Percentiles rank a stretch among this genome's conserved stretches.
Evolutionary conservation across 768 basidiomycete species (phyloP).

Genomic region (Lactarius akahatsu): DNA sequence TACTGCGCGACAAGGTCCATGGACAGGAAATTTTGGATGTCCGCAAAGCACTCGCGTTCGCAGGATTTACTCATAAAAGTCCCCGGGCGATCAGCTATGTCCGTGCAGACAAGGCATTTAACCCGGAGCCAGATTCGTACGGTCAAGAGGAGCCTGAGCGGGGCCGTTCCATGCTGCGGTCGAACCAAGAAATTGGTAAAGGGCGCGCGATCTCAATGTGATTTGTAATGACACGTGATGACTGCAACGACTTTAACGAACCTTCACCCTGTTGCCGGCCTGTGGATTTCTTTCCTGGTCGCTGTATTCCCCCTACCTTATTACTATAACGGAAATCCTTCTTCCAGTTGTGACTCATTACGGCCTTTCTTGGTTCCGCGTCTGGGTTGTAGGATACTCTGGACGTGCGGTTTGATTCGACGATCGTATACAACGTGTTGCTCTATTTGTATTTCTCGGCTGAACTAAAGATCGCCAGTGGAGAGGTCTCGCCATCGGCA

Average conservation of each 20-base stretch:
- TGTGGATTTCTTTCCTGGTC: conserved; percentile 21
- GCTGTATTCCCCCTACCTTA: conserved; percentile 22
- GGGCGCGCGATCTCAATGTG: conserved; percentile 86
- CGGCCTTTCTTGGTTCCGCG: conserved; percentile 3
- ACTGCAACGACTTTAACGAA: conserved; percentile 21
- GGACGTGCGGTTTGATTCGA: conserved; percentile 10
- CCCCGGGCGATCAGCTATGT: conserved; percentile 77
- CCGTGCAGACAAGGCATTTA: conserved; percentile 72
- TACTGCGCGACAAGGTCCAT: conserved; percentile 81
- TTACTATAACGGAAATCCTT: conserved; percentile 15
- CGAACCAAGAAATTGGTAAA: conserved; percentile 59
- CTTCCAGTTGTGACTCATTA: conserved; percentile 2
- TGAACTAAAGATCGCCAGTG: conserved; percentile 17
- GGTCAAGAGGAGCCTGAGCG: conserved; percentile 49
- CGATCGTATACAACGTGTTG: conserved; percentile 21
- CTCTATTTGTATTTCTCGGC: conserved; percentile 21
- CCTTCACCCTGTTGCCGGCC: neutral
- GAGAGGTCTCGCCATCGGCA: conserved; percentile 8
- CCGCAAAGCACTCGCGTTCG: conserved; percentile 88
- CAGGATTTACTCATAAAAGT: conserved; percentile 88
- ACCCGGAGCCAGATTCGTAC: conserved; percentile 51
- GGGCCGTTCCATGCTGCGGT: conserved; percentile 65
- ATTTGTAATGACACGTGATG: conserved; percentile 30
- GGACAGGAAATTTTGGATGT: conserved; percentile 86
- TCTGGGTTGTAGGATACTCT: conserved; percentile 18